These are phyloP conservation scores for Penicillium vulpinum DNA, from an alignment of 2,329 filamentous ascomycete genomes.

Conservation along the genomic window DNA sequence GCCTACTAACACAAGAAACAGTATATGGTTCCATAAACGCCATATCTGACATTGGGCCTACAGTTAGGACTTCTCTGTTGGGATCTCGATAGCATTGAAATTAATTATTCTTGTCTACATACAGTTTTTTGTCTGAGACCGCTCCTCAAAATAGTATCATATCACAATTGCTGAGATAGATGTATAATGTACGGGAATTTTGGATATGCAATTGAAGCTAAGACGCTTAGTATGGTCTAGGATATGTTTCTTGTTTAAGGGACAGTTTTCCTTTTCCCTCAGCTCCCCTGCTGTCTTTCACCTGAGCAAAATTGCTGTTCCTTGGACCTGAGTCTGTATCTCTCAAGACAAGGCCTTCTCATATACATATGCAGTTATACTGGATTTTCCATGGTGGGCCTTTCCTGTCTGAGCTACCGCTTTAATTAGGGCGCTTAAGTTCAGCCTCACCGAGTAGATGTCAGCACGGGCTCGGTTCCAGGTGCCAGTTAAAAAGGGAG, in stretches of 20 bases:
- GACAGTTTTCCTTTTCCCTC: background rate
- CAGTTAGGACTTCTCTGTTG: background rate
- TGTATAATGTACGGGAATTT: background rate
- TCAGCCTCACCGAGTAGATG: too few relatives aligned
- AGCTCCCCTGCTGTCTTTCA: background rate
- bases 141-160: too few relatives aligned
- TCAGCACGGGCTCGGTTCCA: too few relatives aligned
- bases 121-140: background rate
- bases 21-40: background rate
- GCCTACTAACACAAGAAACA: background rate
- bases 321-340: background rate
- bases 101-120: background rate
- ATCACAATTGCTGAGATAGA: too few relatives aligned
- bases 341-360: background rate
- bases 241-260: background rate
- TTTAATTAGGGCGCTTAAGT: too few relatives aligned
- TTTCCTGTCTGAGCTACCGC: too few relatives aligned
- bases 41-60: background rate
- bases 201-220: background rate
- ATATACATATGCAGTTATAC: background rate
- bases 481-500: too few relatives aligned
- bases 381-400: too few relatives aligned
- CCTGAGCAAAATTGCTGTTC: background rate
- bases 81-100: background rate
- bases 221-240: background rate